Percentiles rank a stretch among this genome's conserved stretches.
Conservation (phyloP, 2,329 filamentous ascomycete species). For the Colletotrichum higginsianum region DNA sequence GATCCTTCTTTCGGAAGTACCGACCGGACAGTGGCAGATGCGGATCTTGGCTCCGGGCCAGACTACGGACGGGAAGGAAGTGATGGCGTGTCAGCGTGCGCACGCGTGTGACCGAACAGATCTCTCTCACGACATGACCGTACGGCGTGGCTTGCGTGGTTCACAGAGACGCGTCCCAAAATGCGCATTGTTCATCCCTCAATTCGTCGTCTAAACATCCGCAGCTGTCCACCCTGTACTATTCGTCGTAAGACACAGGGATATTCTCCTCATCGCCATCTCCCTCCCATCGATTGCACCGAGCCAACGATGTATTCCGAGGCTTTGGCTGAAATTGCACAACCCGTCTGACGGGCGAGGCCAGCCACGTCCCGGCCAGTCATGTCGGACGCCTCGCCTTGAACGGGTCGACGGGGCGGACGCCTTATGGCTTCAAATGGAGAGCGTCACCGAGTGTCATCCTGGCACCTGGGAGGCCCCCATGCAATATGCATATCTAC, state of each 20-base stretch:
- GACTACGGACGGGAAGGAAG: constrained; percentile 14
- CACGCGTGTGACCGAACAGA: not conserved
- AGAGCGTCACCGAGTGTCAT: constrained; percentile 32
- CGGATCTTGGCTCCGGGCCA: constrained; percentile 26
- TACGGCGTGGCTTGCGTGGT: not conserved
- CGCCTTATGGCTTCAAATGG: constrained; percentile 35
- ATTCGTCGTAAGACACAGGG: not conserved
- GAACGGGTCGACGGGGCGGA: constrained; percentile 15
- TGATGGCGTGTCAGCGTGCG: not conserved
- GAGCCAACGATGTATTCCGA: not conserved
- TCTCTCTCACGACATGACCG: not conserved
- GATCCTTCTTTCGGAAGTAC: constrained; percentile 11
- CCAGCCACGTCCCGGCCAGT: not conserved
- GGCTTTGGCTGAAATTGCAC: not conserved
- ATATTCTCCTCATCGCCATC: not conserved
- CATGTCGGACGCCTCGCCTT: constrained; percentile 28
- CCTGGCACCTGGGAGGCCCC: constrained; percentile 7
- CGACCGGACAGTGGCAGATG: constrained; percentile 26
- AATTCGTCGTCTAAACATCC: not conserved
- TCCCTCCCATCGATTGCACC: not conserved
- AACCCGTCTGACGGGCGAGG: not conserved
- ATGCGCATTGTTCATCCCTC: not conserved
- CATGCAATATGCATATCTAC: not conserved
- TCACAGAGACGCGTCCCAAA: not conserved
- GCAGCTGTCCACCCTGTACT: not conserved